phyloP scores from a whole-genome alignment of 1,139 yeast species.

The Lizanozyma gosingica region DNA sequence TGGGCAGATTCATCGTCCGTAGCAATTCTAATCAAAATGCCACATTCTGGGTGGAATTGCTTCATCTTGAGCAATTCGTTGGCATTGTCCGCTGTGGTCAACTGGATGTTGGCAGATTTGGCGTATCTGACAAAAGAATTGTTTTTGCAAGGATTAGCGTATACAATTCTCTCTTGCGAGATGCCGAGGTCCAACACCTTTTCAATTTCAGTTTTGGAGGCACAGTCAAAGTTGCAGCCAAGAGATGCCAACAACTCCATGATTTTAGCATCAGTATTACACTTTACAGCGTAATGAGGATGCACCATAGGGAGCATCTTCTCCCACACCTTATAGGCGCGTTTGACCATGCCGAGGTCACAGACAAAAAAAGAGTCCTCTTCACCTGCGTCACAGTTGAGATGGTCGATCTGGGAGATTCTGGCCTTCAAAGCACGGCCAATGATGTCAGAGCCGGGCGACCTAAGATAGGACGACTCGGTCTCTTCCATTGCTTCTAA shows the following conservation, averaged over 20 bases:
- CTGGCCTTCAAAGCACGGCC: constrained; percentile 35
- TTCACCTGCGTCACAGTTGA: constrained; percentile 63
- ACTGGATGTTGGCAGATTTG: constrained; percentile 38
- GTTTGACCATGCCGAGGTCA: constrained; percentile 65
- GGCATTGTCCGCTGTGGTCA: constrained; percentile 85
- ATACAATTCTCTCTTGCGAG: constrained; percentile 59
- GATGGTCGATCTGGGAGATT: constrained; percentile 42
- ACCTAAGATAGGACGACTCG: too few species aligned
- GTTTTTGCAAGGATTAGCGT: constrained; percentile 93
- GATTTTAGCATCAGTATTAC: constrained; percentile 68
- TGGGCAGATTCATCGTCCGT: constrained; percentile 88
- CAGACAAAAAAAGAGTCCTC: constrained; percentile 87
- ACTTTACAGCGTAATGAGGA: constrained; percentile 90
- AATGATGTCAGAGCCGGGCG: constrained; percentile 11
- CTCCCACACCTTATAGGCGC: constrained; percentile 57
- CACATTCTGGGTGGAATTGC: constrained; percentile 57
- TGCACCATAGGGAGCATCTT: constrained; percentile 58
- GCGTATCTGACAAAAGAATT: constrained; percentile 75
- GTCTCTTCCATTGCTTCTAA: neutral
- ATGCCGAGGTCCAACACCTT: constrained; percentile 55
- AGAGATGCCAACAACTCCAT: constrained; percentile 46
- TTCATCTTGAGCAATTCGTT: constrained; percentile 76
- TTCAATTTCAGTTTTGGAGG: constrained; percentile 79
- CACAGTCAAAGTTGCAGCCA: constrained; percentile 88
- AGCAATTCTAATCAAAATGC: constrained; percentile 68